These are phyloP conservation scores for Histomonas meleagridis DNA, from an alignment of 208 protist species.

Conservation along the genomic window DNA sequence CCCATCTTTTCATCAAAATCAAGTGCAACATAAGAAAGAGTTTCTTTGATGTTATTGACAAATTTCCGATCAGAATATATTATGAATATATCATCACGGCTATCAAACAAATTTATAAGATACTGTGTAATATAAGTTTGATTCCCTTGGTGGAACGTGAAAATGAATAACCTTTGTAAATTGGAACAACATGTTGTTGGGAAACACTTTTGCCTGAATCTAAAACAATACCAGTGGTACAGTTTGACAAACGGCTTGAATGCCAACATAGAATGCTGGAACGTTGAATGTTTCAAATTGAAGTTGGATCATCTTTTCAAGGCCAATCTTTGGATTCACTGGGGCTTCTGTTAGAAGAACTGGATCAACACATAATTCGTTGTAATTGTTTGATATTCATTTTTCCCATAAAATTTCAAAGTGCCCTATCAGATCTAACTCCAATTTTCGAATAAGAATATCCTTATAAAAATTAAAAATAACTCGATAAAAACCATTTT, in stretches of 20 bases:
- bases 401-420: too few relatives aligned
- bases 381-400: too few relatives aligned
- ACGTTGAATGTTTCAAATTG: slow-evolving; percentile 72
- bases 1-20: slow-evolving; percentile 53
- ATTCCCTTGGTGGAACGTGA: slow-evolving; percentile 55
- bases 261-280: slow-evolving; percentile 65
- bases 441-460: too few relatives aligned
- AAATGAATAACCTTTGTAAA: slow-evolving; percentile 68
- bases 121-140: slow-evolving; percentile 59
- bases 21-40: slow-evolving; percentile 44
- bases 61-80: slow-evolving; percentile 52
- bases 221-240: too few relatives aligned
- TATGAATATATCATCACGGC: too few relatives aligned
- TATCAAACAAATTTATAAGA: too few relatives aligned
- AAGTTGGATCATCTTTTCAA: slow-evolving; percentile 72
- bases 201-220: slow-evolving; percentile 84
- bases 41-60: slow-evolving; percentile 45
- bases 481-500: too few relatives aligned
- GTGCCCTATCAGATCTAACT: too few relatives aligned
- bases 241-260: slow-evolving; percentile 88
- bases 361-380: too few relatives aligned
- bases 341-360: slow-evolving; percentile 75
- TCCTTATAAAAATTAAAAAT: too few relatives aligned
- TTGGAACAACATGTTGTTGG: too few relatives aligned
- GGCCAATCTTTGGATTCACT: slow-evolving; percentile 68